Evolutionary conservation across 2,329 filamentous ascomycete species (phyloP).

Genomic region (Aspergillus arachidicola): DNA sequence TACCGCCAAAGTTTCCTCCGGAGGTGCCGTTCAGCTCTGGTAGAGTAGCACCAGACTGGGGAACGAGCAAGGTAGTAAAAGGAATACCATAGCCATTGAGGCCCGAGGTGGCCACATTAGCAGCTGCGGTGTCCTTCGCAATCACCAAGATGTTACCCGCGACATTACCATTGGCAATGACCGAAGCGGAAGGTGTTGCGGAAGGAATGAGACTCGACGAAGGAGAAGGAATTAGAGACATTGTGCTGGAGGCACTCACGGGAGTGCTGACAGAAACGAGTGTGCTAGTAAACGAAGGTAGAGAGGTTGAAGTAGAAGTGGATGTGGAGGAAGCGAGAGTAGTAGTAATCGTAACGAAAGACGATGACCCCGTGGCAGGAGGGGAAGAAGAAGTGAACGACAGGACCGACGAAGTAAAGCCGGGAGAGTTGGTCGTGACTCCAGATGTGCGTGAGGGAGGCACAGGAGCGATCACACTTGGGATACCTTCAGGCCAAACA

Average conservation of each 20-base stretch:
- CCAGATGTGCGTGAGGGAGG: constrained; percentile 16
- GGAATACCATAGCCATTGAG: constrained; percentile 65
- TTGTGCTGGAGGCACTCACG: constrained; percentile 17
- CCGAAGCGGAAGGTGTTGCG: constrained; percentile 21
- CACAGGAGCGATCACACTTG: constrained; percentile 26
- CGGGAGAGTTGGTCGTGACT: constrained; percentile 15
- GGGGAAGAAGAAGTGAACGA: constrained; percentile 6
- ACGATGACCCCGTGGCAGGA: constrained; percentile 9
- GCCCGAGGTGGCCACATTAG: constrained; percentile 54
- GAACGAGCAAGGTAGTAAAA: constrained; percentile 58
- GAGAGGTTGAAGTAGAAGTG: constrained; percentile 9
- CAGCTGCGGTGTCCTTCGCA: constrained; percentile 54
- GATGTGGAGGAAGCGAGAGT: constrained; percentile 8
- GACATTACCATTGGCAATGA: constrained; percentile 26
- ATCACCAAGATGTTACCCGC: constrained; percentile 57
- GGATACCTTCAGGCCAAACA: constrained; percentile 27
- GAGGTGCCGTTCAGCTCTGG: constrained; percentile 55
- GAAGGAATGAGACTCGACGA: constrained; percentile 16
- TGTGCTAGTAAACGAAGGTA: constrained; percentile 10
- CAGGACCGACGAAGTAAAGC: constrained; percentile 11
- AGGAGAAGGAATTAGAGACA: constrained; percentile 25
- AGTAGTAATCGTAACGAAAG: constrained; percentile 8
- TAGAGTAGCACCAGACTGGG: constrained; percentile 53
- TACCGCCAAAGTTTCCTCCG: constrained; percentile 61
- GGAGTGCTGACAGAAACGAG: constrained; percentile 9